Conservation (phyloP, 2,329 filamentous ascomycete genomes). For the Scytalidium sp. region DNA sequence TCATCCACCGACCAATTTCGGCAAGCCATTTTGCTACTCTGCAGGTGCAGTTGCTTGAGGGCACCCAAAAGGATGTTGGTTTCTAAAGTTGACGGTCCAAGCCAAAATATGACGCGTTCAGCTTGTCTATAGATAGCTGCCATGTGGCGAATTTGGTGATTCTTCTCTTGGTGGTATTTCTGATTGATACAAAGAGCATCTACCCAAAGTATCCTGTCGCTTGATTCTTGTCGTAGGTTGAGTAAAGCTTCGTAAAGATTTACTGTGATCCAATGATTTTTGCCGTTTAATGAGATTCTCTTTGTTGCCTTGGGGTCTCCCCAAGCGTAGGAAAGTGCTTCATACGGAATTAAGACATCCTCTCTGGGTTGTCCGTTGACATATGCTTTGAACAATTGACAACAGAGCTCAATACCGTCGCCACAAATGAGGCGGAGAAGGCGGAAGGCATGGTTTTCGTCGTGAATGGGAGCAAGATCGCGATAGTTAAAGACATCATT, state of each 20-base stretch:
- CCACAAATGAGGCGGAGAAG: too few species aligned
- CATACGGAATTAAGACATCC: constrained; percentile 23
- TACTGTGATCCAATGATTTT: background rate
- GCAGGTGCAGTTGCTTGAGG: too few species aligned
- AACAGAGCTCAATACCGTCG: too few species aligned
- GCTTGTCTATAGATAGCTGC: constrained; percentile 9
- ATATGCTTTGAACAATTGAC: too few species aligned
- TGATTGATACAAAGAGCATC: constrained; percentile 15
- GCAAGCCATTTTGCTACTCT: too few species aligned
- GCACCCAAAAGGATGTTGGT: too few species aligned
- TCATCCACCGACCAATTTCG: too few species aligned
- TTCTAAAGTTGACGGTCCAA: background rate
- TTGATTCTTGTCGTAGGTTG: constrained; percentile 4
- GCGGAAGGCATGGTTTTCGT: too few species aligned
- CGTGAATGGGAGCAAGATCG: too few species aligned
- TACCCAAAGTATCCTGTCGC: constrained; percentile 6
- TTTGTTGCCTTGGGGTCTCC: constrained; percentile 1
- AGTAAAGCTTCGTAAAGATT: constrained; percentile 6
- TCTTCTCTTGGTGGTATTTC: constrained; percentile 6
- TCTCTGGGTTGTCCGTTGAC: too few species aligned
- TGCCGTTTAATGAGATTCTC: background rate
- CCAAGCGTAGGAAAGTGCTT: constrained; percentile 9
- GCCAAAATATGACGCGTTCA: constrained; percentile 8
- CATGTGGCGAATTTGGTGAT: constrained; percentile 10
- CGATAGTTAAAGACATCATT: too few species aligned